Conservation (phyloP, 768 basidiomycete species). For the Holtermanniella nyarrowii region DNA sequence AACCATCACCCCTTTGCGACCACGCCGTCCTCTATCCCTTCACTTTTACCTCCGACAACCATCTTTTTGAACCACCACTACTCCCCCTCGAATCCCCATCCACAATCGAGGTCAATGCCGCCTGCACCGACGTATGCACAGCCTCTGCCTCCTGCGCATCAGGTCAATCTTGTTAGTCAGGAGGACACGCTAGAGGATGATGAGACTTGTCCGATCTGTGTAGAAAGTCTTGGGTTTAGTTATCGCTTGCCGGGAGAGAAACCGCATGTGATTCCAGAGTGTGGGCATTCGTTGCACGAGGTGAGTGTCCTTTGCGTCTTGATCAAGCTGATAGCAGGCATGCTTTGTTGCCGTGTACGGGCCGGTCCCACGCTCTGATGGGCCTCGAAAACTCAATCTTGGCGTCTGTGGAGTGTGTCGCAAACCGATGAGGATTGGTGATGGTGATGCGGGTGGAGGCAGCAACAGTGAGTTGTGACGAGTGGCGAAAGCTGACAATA, state of each 20-base stretch:
- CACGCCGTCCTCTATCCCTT: conserved; percentile 21
- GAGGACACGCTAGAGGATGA: conserved; percentile 49
- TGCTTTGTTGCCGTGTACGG: conserved; percentile 97
- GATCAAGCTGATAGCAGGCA: conserved; percentile 48
- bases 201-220: conserved; percentile 89
- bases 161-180: conserved; percentile 24
- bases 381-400: conserved; percentile 63
- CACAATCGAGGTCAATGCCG: not conserved
- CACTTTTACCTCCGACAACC: conserved; percentile 6
- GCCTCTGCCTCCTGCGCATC: conserved; percentile 11
- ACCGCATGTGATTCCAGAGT: conserved; percentile 92
- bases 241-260: conserved; percentile 93
- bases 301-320: conserved; percentile 43
- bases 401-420: conserved; percentile 97
- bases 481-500: conserved; percentile 40
- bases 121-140: conserved; percentile 2
- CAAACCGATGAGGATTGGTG: conserved; percentile 89
- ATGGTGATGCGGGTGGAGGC: conserved; percentile 65
- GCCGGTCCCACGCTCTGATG: conserved; percentile 46
- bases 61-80: conserved; percentile 3
- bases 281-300: conserved; percentile 95
- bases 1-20: conserved; percentile 35
- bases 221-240: conserved; percentile 85
- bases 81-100: conserved; percentile 5
- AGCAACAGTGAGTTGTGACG: conserved; percentile 61